phyloP scores from a whole-genome alignment of 1,139 yeast genomes.

The Blastobotrys illinoisensis region DNA sequence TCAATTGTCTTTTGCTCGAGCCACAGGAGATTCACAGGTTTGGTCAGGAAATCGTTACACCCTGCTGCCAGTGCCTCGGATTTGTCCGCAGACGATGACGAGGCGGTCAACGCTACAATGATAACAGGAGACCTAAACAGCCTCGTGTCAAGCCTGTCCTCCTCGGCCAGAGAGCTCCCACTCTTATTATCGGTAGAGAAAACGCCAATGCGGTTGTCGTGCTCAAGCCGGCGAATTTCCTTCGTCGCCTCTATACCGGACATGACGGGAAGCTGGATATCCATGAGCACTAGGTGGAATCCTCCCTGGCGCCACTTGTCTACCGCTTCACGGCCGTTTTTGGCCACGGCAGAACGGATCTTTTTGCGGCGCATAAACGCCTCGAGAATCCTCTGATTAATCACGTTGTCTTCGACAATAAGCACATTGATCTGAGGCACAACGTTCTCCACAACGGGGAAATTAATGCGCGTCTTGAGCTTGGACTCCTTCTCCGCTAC shows the following conservation, averaged over 20 bases:
- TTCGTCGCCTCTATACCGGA: conserved; percentile 91
- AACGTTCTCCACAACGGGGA: conserved; percentile 29
- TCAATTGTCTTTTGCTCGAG: conserved; percentile 88
- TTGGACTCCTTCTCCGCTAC: neutral
- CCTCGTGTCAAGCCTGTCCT: conserved; percentile 51
- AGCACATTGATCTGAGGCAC: conserved; percentile 81
- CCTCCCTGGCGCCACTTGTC: conserved; percentile 93
- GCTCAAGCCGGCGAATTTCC: conserved; percentile 79
- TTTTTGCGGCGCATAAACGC: conserved; percentile 85
- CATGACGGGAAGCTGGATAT: conserved; percentile 87
- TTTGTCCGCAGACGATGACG: conserved; percentile 80
- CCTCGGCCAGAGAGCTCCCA: conserved; percentile 24
- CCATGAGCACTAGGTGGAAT: conserved; percentile 88
- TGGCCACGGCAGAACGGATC: conserved; percentile 80
- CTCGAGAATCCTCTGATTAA: conserved; percentile 87
- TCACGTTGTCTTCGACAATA: conserved; percentile 93
- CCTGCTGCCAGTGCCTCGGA: conserved; percentile 94
- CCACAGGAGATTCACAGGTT: conserved; percentile 94
- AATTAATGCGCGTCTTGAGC: conserved; percentile 2
- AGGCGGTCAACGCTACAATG: conserved; percentile 92
- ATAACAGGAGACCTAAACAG: conserved; percentile 85
- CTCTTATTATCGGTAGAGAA: conserved; percentile 39
- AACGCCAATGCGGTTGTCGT: conserved; percentile 75
- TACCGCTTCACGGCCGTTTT: conserved; percentile 87
- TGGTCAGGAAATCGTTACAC: conserved; percentile 93